Evolutionary conservation across 176 grass and related monocot species (phyloP).

Genomic region (Oryza brachyantha): DNA sequence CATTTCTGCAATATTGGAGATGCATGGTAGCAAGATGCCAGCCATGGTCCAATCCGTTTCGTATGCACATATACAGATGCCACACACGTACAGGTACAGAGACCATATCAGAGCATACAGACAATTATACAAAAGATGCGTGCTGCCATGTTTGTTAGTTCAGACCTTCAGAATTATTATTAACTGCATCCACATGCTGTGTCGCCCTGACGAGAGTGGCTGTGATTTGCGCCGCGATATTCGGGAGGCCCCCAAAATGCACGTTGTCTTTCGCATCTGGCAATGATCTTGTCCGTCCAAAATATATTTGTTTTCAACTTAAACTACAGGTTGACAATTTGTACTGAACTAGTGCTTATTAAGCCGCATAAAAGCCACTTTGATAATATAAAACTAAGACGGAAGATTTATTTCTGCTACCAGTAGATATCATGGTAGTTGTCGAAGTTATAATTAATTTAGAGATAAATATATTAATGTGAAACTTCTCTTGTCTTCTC

Average conservation of each 20-base stretch:
- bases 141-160: not conserved
- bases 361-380: not conserved
- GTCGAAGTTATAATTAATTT: not conserved
- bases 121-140: not conserved
- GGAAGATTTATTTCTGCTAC: not conserved
- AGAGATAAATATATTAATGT: too few species aligned
- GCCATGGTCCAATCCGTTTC: not conserved
- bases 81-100: not conserved
- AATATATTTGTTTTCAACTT: not conserved
- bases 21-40: not conserved
- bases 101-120: not conserved
- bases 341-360: not conserved
- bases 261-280: not conserved
- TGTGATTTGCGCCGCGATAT: not conserved
- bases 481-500: too few species aligned
- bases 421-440: not conserved
- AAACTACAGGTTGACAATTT: not conserved
- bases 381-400: not conserved
- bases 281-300: not conserved
- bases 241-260: not conserved
- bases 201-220: not conserved
- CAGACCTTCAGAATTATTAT: not conserved
- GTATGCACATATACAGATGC: not conserved
- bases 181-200: not conserved
- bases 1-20: not conserved